A percentile compares a stretch with the other conserved stretches of the same genome.
These are phyloP conservation scores for Citeromyces matritensis DNA, from an alignment of 805 yeast genomes.

Conservation along the genomic window DNA sequence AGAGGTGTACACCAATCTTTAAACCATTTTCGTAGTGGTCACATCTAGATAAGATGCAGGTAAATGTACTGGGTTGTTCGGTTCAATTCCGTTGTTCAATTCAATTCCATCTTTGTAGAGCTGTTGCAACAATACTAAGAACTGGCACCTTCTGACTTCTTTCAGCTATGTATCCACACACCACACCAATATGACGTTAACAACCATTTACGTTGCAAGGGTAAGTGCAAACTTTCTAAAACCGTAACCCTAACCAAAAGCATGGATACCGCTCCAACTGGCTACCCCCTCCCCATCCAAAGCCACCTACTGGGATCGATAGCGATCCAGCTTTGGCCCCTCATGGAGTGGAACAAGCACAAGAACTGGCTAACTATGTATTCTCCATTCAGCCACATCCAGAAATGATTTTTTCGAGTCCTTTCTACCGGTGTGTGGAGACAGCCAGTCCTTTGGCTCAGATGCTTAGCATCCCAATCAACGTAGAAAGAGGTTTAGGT, in stretches of 20 bases:
- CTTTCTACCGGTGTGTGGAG: conserved; percentile 82
- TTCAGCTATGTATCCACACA: too few relatives aligned
- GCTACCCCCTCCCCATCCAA: conserved; percentile 60
- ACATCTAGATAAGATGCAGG: too few relatives aligned
- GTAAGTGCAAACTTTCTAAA: conserved; percentile 4
- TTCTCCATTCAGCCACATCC: conserved; percentile 38
- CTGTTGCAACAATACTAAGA: too few relatives aligned
- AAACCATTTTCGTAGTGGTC: too few relatives aligned
- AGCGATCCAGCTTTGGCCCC: conserved; percentile 81
- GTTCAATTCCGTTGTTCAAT: too few relatives aligned
- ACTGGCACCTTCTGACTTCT: too few relatives aligned
- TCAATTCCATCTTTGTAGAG: too few relatives aligned
- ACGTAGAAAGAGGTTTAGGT: conserved; percentile 72
- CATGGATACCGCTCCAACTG: conserved; percentile 90
- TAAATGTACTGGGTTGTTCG: too few relatives aligned
- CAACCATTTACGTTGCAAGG: conserved; percentile 56
- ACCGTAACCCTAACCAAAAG: conserved; percentile 6
- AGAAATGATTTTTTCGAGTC: conserved; percentile 60
- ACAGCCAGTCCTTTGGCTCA: conserved; percentile 63
- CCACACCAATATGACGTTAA: conserved; percentile 25
- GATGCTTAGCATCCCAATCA: conserved; percentile 38
- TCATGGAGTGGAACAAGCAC: conserved; percentile 81
- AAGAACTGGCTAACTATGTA: conserved; percentile 55
- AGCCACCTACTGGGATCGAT: conserved; percentile 78
- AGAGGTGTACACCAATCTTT: too few relatives aligned